Evolutionary conservation across 2,329 filamentous ascomycete genomes (phyloP), one percentile per base, ranked within the genome.

Genomic region (Arthroderma uncinatum): DNA sequence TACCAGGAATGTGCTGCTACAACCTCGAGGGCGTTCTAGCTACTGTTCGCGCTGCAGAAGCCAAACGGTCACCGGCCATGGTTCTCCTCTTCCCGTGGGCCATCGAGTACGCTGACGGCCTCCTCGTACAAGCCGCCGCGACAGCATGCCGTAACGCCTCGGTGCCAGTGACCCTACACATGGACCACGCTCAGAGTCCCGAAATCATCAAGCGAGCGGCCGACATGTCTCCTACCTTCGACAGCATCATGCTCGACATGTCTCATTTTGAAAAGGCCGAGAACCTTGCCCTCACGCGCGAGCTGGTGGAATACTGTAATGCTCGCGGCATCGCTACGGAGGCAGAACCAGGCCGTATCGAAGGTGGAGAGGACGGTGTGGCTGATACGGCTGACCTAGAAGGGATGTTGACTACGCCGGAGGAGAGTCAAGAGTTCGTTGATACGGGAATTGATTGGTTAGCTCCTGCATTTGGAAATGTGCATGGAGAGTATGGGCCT

Each of bases 231-330:
- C 72, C 73, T 53, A 78, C 73, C 2, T 87, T 87, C 63, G 85
- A 88, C 69, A 81, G 78, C 61, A 87, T 89, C 67, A 88, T 89
- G 85, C 81, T 88, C 0, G 86, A 89, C 70, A 89, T 89, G 84
- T 82, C 78, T 58, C 85, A 88, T 66, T 82, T 85, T 65, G 83
- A 86, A 62, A 83, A 82, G 63, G 82, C 79, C 56, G 84, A 87
- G 71, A 89, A 89, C 65, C 73, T 89, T 37, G 73, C 76, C 2
- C 76, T 80, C 65, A 88, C 84, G 19, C 74, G 74, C 54, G 81
- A 86, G 62, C 71, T 87, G 54, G 82, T 82, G 5, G 71, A 70
- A 21, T 82, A 84, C 66, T 86, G 84, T 66, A 79, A 86, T 66
- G 81, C 73, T 62, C 76, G 79, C 42, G 82, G 83, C 2, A 86